Evolutionary conservation across 208 protist genomes (phyloP), one percentile per base, ranked within the genome.

Genomic region (Leishmania aethiopica): DNA sequence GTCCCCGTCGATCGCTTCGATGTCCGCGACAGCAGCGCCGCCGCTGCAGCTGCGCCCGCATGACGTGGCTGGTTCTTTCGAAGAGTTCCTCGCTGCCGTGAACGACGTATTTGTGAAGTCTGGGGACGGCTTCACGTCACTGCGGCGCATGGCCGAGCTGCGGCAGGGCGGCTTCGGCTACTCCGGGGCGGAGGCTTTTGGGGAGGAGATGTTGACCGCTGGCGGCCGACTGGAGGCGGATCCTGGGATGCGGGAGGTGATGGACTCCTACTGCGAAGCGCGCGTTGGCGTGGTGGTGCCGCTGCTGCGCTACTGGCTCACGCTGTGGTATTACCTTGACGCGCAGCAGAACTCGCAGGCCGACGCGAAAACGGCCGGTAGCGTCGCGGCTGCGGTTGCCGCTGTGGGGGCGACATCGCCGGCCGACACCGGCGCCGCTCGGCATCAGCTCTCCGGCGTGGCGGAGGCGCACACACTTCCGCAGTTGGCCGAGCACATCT

Each of bases 121-220:
- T 51, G 81, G 94, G 3, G 78, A 82, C 45, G 73, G 82, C 77
- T 91, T 85, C 59, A 84, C 84, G 17, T 89, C 90, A 11, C 90
- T 96, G 69, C 88, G 93, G 15, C 94, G 93, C 62, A 90, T 97
- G 83, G 83, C 91, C 15, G 94, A 97, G 82, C 79, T 92, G 69
- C 90, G 88, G 73, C 76, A 87, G 17, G 82, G 83, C 69, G 83
- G 88, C 42, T 87, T 86, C 60, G 78, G 86, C 69, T 86, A 88
- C 73, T 40, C 84, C 53, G 85, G 82, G 1, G 84, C 80, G 25
- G 84, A 92, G 79, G 86, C 83, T 1, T 90, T 90, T 78, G 84
- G 88, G 32, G 84, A 88, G 77, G 83, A 88, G 78, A 81, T 80
- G 77, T 22, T 84, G 22, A 82, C 83, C 3, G 67, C 83, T 11